Evolutionary conservation across 169 alveolate species (phyloP).

Genomic region (Cryptosporidium ryanae): DNA sequence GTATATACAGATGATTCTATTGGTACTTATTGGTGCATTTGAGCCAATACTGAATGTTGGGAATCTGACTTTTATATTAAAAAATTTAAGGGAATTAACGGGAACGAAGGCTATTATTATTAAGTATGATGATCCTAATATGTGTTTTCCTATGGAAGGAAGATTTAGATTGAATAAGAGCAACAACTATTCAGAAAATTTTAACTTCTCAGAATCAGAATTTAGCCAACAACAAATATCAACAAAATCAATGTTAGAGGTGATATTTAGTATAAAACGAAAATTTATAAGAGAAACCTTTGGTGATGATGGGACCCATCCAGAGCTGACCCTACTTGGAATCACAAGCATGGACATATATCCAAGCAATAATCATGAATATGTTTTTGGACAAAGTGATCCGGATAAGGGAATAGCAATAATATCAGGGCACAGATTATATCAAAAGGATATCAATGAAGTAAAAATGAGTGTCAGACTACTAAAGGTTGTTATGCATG

Average conservation of each 20-base stretch:
- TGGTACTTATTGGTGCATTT: constrained; percentile 54
- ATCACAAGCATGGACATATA: constrained; percentile 62
- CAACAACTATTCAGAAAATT: too few species aligned
- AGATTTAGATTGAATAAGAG: not conserved
- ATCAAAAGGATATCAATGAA: constrained; percentile 16
- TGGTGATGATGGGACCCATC: not conserved
- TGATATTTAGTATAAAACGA: constrained; percentile 6
- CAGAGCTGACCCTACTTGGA: constrained; percentile 26
- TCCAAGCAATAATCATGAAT: constrained; percentile 41
- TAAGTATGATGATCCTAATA: not conserved
- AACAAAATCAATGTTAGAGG: constrained; percentile 33
- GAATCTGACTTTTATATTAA: constrained; percentile 20
- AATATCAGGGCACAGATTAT: constrained; percentile 49
- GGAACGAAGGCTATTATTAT: constrained; percentile 17
- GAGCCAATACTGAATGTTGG: constrained; percentile 29
- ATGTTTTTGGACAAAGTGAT: constrained; percentile 61
- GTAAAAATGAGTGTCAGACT: constrained; percentile 10
- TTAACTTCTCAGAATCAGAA: not conserved
- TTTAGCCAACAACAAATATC: constrained; percentile 25
- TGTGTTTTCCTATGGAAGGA: constrained; percentile 14
- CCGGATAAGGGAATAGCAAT: constrained; percentile 70
- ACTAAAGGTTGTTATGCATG: constrained; percentile 62
- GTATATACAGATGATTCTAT: constrained; percentile 14
- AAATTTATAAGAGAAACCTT: not conserved
- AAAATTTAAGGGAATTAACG: constrained; percentile 26